phyloP scores from a whole-genome alignment of 176 grass and related monocot genomes.

The Hyparrhenia diplandra region DNA sequence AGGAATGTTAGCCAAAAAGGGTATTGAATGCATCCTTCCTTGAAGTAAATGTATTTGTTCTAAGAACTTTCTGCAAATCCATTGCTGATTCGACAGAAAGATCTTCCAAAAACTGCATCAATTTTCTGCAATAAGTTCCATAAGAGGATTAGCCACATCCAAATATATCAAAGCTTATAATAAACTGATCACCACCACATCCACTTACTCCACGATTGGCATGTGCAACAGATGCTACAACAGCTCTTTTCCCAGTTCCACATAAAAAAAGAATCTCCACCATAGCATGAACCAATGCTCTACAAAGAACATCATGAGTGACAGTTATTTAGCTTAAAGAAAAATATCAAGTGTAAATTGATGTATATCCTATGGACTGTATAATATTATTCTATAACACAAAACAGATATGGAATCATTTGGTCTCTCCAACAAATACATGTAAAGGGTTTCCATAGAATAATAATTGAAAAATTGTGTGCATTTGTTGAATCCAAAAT shows the following conservation, averaged over 20 bases:
- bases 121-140: slow-evolving; percentile 45
- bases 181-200: slow-evolving; percentile 36
- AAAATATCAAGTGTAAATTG: slow-evolving; percentile 31
- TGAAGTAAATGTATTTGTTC: slow-evolving; percentile 59
- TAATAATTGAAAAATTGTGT: neutral
- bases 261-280: slow-evolving; percentile 97
- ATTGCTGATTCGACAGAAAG: slow-evolving; percentile 79
- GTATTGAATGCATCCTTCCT: slow-evolving; percentile 59
- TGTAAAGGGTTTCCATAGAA: neutral
- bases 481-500: slow-evolving; percentile 4
- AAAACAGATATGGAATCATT: slow-evolving; percentile 23
- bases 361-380: neutral
- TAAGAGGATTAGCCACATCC: slow-evolving; percentile 32
- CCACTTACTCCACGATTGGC: slow-evolving; percentile 48
- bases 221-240: slow-evolving; percentile 57
- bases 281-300: slow-evolving; percentile 98
- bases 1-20: slow-evolving; percentile 67
- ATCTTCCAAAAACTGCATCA: slow-evolving; percentile 67
- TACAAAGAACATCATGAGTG: slow-evolving; percentile 24
- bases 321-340: slow-evolving; percentile 4
- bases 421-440: neutral
- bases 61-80: slow-evolving; percentile 90
- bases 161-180: slow-evolving; percentile 29
- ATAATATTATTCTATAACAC: neutral
- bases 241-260: slow-evolving; percentile 60